Evolutionary conservation across 306 rosid genomes (phyloP), one percentile per base, ranked within the genome.

Genomic region (Dalbergia cochinchinensis): DNA sequence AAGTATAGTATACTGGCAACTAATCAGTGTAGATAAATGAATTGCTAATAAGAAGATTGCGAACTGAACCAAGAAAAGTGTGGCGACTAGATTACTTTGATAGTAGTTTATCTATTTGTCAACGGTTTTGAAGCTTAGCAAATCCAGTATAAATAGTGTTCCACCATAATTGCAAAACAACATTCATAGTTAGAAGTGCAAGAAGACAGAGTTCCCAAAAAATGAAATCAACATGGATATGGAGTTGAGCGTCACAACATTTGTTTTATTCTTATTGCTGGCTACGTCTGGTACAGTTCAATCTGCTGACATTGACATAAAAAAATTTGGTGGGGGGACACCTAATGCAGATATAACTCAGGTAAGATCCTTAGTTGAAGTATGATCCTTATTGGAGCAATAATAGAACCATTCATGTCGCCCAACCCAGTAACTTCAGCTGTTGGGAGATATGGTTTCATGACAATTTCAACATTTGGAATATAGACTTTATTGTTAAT

Each of bases 341-440:
- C 69, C 80, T 8, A 73, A 65, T 73, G 16, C 19, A 45, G 84
- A 80, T 65, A 73, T 80, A 55, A 73, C 80, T 8, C 48, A 8
- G 69, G 84, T 73, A 73, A 58, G 53, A 47, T 47, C 15, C 14
- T 44, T 47, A 47, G 4, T 3, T 47, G 15, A 47, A 47, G 31
- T 26, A 26, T 26, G 31, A 26, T 26, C 31, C 31, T 26, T 26
- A 26, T 26, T 26, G 2, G 31, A 26, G 31, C 2, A 26, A 26
- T 26, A 26, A 26, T 26, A 26, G 31, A 26, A 26, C 31, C 31
- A 26, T 26, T 26, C 31, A 26, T 26, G 31, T 26, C 31, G 3
- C 31, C 31, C 3, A 26, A 26, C 31, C 31, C 31, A 2, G 26
- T 1, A 26, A 26, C 31, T 26, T 26, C 31, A 26, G 31, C 31